phyloP scores from a whole-genome alignment of 2,329 filamentous ascomycete species.

The Colletotrichum melonis region DNA sequence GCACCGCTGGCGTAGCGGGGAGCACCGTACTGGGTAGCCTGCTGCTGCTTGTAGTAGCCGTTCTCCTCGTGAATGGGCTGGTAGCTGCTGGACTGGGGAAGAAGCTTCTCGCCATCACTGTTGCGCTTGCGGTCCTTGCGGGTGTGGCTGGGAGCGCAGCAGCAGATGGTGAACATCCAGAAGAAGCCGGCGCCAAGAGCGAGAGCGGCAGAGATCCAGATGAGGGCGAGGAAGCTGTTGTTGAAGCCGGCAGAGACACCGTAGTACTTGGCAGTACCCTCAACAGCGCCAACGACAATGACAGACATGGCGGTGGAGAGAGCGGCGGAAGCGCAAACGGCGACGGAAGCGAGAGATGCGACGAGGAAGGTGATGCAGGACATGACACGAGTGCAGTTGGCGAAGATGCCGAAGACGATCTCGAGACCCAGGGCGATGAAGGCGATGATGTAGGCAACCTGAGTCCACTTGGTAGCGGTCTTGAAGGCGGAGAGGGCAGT shows the following conservation, averaged over 20 bases:
- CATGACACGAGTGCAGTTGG: conserved; percentile 84
- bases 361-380: conserved; percentile 86
- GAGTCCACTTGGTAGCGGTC: conserved; percentile 82
- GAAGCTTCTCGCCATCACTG: conserved; percentile 62
- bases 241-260: conserved; percentile 76
- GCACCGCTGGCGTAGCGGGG: conserved; percentile 54
- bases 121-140: conserved; percentile 44
- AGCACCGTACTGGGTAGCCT: conserved; percentile 47
- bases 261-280: conserved; percentile 75
- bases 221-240: conserved; percentile 74
- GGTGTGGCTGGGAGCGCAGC: conserved; percentile 72
- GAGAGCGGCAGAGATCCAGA: conserved; percentile 86
- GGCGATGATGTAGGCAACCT: conserved; percentile 82
- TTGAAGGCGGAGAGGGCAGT: conserved; percentile 79
- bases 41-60: conserved; percentile 52
- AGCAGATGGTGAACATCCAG: conserved; percentile 94
- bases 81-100: conserved; percentile 54
- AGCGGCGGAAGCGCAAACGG: conserved; percentile 71
- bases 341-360: conserved; percentile 68
- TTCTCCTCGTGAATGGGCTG: conserved; percentile 56
- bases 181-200: conserved; percentile 82
- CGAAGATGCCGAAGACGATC: conserved; percentile 82
- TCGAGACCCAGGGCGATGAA: conserved; percentile 76
- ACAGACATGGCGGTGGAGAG: conserved; percentile 81
- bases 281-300: conserved; percentile 76